Base-by-base conservation (phyloP, 495 filamentous ascomycete species). In the Podospora comata region DNA sequence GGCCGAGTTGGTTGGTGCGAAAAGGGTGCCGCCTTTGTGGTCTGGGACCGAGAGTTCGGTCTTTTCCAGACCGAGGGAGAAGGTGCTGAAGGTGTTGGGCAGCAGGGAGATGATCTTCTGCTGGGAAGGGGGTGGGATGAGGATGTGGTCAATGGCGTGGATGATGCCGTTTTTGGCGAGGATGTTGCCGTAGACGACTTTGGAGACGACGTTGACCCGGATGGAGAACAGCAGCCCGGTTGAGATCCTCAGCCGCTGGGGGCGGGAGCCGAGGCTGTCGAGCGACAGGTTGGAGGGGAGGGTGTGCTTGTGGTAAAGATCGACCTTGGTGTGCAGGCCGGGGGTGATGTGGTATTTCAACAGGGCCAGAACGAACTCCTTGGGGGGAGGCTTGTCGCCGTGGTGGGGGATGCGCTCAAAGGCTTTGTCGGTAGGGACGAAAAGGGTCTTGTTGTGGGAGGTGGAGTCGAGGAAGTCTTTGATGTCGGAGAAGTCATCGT, bases 1-100 rank as follows among this genome's bases (percentile, higher is more conserved):
- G 60, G 91, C 92, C 9, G 77, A 78, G 81, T 96, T 96, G 13
- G 85, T 86, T 0, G 93, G 93, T 0, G 89, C 88, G 72, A 95
- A 93, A 58, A 92, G 68, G 7, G 91, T 94, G 0, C 87, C n/a
- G 74, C 76, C 66, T 79, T 80, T 5, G 75, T 48, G 70, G 18
- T 48, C 23, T 0, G 30, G 64, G 16, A 74, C 61, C n/a, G 55
- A 75, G 2, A 97, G 82, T 2, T 88, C 88, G 0, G 92, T 93
- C 71, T 89, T 91, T 59, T 79, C 73, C 48, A 95, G 84, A 4
- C 83, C 93, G 16, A 92, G 84, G 60, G 85, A 79, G 26, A 95
- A 86, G 0, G 93, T 97, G 76, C 85, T 90, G 81, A 96, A 95
- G 62, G 88, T 82, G 39, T 78, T 75, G 0, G 93, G 93, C 55